Conservation (phyloP, 2,329 filamentous ascomycete species). For the Talaromyces sp. region DNA sequence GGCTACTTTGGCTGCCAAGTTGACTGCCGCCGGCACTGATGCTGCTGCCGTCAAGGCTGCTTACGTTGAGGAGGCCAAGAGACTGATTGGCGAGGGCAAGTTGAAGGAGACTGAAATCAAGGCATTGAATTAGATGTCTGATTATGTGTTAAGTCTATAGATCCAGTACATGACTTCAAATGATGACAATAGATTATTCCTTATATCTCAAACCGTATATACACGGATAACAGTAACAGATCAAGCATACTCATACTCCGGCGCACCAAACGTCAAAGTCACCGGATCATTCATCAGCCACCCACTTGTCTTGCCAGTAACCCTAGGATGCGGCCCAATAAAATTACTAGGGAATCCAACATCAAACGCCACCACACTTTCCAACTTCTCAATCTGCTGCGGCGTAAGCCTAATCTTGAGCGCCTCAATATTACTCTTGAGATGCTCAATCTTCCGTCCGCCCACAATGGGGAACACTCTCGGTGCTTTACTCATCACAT, state of each 20-base stretch:
- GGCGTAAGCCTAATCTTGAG: conserved; percentile 58
- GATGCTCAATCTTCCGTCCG: conserved; percentile 65
- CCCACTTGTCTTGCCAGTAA: conserved; percentile 18
- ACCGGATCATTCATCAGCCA: conserved; percentile 18
- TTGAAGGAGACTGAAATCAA: conserved; percentile 80
- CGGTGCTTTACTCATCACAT: conserved; percentile 68
- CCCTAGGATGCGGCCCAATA: conserved; percentile 37
- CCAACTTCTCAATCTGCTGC: conserved; percentile 65
- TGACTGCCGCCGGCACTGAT: conserved; percentile 72
- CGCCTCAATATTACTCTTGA: conserved; percentile 67
- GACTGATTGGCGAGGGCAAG: conserved; percentile 77
- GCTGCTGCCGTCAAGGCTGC: conserved; percentile 79
- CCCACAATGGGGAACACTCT: conserved; percentile 73
- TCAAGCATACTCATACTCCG: conserved; percentile 16
- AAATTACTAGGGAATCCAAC: conserved; percentile 66
- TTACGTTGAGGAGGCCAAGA: conserved; percentile 74
- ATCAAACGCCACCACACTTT: conserved; percentile 60
- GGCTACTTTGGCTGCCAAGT: conserved; percentile 73
- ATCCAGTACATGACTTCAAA: neutral
- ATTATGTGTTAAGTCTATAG: neutral
- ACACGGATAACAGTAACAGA: neutral
- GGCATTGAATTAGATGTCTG: conserved; percentile 33
- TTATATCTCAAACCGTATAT: neutral
- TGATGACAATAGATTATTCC: neutral
- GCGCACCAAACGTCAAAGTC: conserved; percentile 9